Evolutionary conservation across 139 green algal species (phyloP), one percentile per base, ranked within the genome.

Genomic region (Dunaliella primolecta): DNA sequence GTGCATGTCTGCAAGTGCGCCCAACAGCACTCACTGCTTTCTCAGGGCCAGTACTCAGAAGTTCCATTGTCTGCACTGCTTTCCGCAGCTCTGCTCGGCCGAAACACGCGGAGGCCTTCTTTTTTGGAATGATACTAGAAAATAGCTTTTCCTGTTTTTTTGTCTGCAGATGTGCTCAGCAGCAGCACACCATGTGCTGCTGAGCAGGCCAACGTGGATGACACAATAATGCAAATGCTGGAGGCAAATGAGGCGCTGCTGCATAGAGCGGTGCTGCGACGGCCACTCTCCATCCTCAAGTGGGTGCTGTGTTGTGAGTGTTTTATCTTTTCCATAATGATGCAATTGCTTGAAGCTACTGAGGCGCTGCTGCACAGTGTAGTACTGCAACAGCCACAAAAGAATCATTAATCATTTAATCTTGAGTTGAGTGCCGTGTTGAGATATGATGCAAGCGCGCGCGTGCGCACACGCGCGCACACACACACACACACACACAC

Each of bases 231-330:
- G 46, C 46, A 64, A 0, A 97, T 95, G 84, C 87, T 96, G 55
- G 0, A 36, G 1, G 94, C 90, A 2, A 99, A 99, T 85, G 95
- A 97, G 88, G 84, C 94, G 31, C 88, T 99, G 71, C 86, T 99
- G 34, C 96, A 98, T 88, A 84, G 94, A 30, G 94, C 92, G 1
- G 93, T 88, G 3, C 93, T 93, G n/a, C 81, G 91, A 1, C 83
- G 90, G 36, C 97, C 97, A 0, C 89, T 95, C 74, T 93, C 89
- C 21, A 83, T 88, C 2, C 76, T 90, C 1, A 90, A 90, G 84
- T 86, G 75, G 78, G 83, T 31, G 36, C 71, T 32, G 46, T 64
- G 46, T 15, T 64, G 46, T 64, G 7, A 15, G 46, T 64, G 46
- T 15, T 64, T 25, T 64, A 64, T n/a, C n/a, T 64, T 64, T 7